phyloP scores from a whole-genome alignment of 2,329 filamentous ascomycete genomes.

The Hyphodiscus sp. region DNA sequence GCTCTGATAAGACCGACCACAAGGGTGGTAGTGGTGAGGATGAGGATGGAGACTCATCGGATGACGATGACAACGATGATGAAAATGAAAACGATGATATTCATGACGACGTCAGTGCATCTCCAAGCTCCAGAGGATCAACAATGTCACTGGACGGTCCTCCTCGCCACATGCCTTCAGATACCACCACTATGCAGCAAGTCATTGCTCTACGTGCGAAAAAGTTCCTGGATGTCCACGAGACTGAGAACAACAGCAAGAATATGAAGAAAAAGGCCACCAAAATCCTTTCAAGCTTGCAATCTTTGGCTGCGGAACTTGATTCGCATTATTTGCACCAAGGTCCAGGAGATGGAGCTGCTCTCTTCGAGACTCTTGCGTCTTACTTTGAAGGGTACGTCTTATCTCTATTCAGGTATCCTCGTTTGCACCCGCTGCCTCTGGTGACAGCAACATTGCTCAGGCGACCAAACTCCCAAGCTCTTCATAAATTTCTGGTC shows the following conservation, averaged over 20 bases:
- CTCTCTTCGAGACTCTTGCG: conserved; percentile 69
- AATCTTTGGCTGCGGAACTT: conserved; percentile 64
- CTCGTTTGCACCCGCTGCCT: too few relatives aligned
- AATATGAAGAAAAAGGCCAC: conserved; percentile 72
- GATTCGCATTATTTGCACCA: conserved; percentile 61
- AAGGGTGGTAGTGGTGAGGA: conserved; percentile 29
- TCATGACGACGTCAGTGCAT: conserved; percentile 37
- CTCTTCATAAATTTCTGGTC: too few relatives aligned
- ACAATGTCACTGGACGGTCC: conserved; percentile 58
- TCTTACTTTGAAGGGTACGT: conserved; percentile 84
- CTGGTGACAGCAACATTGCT: too few relatives aligned
- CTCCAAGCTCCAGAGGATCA: conserved; percentile 50
- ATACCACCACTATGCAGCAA: conserved; percentile 56
- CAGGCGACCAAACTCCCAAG: too few relatives aligned
- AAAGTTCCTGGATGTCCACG: conserved; percentile 77
- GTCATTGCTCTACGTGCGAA: conserved; percentile 72
- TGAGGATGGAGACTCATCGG: conserved; percentile 41
- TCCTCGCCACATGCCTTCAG: conserved; percentile 40
- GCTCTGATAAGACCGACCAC: conserved; percentile 23
- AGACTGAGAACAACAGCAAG: conserved; percentile 65
- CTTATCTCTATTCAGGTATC: conserved; percentile 32
- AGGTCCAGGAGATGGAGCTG: conserved; percentile 48
- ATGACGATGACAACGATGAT: conserved; percentile 45
- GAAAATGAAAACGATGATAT: conserved; percentile 45
- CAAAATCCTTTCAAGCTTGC: conserved; percentile 67